A percentile compares a stretch with the other conserved stretches of the same genome.
Evolutionary conservation across 495 filamentous ascomycete genomes (phyloP).

Genomic region (Penicillium nucicola): DNA sequence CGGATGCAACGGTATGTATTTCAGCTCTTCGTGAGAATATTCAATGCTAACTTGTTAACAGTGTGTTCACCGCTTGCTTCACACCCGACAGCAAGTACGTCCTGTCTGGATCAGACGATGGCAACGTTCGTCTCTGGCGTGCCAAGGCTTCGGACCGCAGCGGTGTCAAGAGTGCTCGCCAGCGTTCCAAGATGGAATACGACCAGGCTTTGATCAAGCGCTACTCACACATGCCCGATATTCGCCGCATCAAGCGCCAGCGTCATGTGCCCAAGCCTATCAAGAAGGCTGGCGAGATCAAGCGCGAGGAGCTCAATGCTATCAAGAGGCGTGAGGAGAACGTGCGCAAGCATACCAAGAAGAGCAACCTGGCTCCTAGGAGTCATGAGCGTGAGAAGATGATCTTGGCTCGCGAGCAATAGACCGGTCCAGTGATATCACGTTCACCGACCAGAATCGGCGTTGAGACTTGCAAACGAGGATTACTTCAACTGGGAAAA

Average conservation of each 20-base stretch:
- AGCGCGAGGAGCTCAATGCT: conserved; percentile 79
- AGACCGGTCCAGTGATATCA: conserved; percentile 15
- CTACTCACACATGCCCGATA: conserved; percentile 95
- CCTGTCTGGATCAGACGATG: conserved; percentile 85
- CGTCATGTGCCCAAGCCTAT: conserved; percentile 88
- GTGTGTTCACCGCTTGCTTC: conserved; percentile 82
- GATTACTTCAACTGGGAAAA: neutral
- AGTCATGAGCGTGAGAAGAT: conserved; percentile 90
- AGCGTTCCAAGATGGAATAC: conserved; percentile 87
- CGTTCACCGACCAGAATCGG: neutral
- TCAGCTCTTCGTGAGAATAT: neutral
- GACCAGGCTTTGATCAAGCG: conserved; percentile 79
- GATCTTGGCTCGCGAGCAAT: conserved; percentile 75
- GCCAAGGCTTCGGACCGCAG: conserved; percentile 80
- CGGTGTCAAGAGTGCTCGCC: conserved; percentile 78
- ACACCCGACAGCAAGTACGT: conserved; percentile 87
- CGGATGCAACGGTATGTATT: conserved; percentile 75
- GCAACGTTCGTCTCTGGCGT: conserved; percentile 90
- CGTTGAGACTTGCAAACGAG: neutral
- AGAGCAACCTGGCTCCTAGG: conserved; percentile 64
- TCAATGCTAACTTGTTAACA: conserved; percentile 17
- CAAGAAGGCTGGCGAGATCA: conserved; percentile 98
- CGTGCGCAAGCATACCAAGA: conserved; percentile 83
- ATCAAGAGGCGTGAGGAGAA: conserved; percentile 94
- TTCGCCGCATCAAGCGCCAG: conserved; percentile 84